Percentiles rank a stretch among this genome's conserved stretches.
Evolutionary conservation across 2,329 filamentous ascomycete genomes (phyloP).

Genomic region (Dactylella cylindrospora): DNA sequence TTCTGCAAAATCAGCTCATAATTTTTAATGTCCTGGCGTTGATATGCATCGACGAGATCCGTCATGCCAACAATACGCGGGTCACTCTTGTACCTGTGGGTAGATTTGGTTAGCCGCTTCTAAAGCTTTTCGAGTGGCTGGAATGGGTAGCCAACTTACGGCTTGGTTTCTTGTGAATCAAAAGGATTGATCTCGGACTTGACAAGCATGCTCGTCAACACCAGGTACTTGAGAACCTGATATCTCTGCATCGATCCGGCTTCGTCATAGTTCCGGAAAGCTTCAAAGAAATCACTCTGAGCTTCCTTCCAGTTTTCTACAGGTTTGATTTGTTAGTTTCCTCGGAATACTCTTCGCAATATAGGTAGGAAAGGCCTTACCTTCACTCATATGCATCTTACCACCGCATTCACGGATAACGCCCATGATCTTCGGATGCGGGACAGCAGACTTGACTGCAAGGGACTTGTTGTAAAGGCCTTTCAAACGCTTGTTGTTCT

Average conservation of each 20-base stretch:
- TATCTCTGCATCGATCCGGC: constrained; percentile 94
- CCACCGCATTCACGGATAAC: constrained; percentile 98
- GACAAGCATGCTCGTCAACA: constrained; percentile 97
- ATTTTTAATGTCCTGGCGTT: constrained; percentile 86
- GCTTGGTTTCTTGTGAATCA: constrained; percentile 97
- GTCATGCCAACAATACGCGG: constrained; percentile 96
- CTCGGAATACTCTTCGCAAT: constrained; percentile 26
- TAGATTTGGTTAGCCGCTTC: constrained; percentile 1
- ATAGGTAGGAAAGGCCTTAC: constrained; percentile 9
- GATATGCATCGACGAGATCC: constrained; percentile 92
- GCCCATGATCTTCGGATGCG: constrained; percentile 98
- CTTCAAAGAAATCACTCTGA: constrained; percentile 97
- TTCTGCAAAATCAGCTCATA: constrained; percentile 86
- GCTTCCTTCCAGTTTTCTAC: constrained; percentile 95
- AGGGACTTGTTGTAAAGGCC: constrained; percentile 87
- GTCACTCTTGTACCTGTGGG: constrained; percentile 75
- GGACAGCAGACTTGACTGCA: constrained; percentile 91
- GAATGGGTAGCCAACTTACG: constrained; percentile 51
- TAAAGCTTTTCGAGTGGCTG: background rate
- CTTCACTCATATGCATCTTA: constrained; percentile 99
- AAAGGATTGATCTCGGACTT: constrained; percentile 98
- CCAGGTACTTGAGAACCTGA: constrained; percentile 94
- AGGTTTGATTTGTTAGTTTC: background rate
- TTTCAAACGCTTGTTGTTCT: constrained; percentile 97
- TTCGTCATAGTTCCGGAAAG: constrained; percentile 98